Conservation (phyloP, 495 filamentous ascomycete species). For the Usnea hakonensis region DNA sequence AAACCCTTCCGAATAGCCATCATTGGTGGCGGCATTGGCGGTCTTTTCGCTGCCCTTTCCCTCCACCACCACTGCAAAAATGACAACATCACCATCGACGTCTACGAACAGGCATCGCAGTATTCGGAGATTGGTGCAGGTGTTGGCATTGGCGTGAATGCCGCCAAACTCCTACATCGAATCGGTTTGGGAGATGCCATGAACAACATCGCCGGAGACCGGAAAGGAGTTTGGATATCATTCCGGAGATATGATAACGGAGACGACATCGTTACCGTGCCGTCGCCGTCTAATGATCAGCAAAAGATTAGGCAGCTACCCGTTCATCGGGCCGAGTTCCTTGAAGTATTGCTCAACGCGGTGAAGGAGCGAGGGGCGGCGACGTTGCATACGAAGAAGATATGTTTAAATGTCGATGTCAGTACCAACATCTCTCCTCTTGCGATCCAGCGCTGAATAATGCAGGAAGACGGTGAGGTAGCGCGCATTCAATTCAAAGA, state of each 20-base stretch:
- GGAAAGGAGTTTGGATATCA: constrained; percentile 29
- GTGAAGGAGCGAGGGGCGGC: constrained; percentile 24
- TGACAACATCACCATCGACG: constrained; percentile 22
- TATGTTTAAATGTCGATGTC: constrained; percentile 14
- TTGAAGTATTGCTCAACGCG: constrained; percentile 24
- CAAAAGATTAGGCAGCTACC: constrained; percentile 17
- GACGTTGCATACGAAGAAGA: constrained; percentile 25
- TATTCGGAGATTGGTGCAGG: constrained; percentile 30
- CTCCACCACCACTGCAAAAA: constrained; percentile 23
- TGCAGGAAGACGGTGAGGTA: constrained; percentile 32
- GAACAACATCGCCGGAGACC: constrained; percentile 28
- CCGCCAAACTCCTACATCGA: constrained; percentile 33
- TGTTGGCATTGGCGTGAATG: constrained; percentile 44
- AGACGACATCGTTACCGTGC: constrained; percentile 28
- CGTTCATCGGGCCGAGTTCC: constrained; percentile 28
- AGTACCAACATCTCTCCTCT: background rate
- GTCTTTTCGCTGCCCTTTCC: constrained; percentile 27
- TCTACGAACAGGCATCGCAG: constrained; percentile 31
- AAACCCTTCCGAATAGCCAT: constrained; percentile 14
- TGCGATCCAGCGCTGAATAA: background rate
- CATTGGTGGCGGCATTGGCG: constrained; percentile 23
- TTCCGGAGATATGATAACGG: constrained; percentile 32
- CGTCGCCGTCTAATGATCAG: constrained; percentile 19
- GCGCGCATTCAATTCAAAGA: constrained; percentile 46
- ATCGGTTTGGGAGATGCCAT: constrained; percentile 20